Base-by-base conservation (phyloP, 306 rosid species). In the Gastrolobium villosum region DNA sequence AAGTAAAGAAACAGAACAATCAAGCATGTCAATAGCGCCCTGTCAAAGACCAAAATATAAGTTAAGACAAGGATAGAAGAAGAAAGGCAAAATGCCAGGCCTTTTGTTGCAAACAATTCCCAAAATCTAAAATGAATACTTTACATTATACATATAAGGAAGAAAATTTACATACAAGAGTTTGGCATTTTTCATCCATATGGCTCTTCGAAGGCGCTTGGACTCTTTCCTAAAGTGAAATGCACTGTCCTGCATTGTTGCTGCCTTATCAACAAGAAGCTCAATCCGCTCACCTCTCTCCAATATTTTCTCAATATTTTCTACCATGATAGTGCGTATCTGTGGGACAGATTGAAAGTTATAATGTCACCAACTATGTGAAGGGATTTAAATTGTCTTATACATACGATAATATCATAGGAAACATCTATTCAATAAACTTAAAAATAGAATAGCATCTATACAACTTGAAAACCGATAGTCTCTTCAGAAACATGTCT, bases 141-240 rank as follows among this genome's bases (percentile, higher is more conserved):
- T 52, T 26, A 20, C 26, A 20, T 20, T 20, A 20, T 20, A 1
- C 28, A 52, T 37, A 36, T 14, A 50, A 4, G 32, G 48, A 40
- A 81, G 26, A 31, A 43, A 14, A 49, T 41, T 60, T 20, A 82
- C 93, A 86, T 65, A 89, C 96, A 91, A 61, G 26, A 91, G 92
- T 79, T 88, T 89, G 64, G 88, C 87, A 85, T 86, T 91, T 83
- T 91, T 89, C 94, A 86, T 86, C 94, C 94, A 89, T 63, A 91
- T 89, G 79, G 94, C 92, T 74, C 85, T 88, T 54, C 79, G 89
- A 54, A 91, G 93, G 34, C 93, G 88, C 76, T 87, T 89, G 5
- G 96, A 91, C 70, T 91, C 90, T 75, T 89, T 91, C 88, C 77
- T 91, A 61, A 89, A 91, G 82, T 91, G 97, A 77, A 91, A 91